Conservation (phyloP, 2,329 filamentous ascomycete species). For the Sporothrix mexicana region DNA sequence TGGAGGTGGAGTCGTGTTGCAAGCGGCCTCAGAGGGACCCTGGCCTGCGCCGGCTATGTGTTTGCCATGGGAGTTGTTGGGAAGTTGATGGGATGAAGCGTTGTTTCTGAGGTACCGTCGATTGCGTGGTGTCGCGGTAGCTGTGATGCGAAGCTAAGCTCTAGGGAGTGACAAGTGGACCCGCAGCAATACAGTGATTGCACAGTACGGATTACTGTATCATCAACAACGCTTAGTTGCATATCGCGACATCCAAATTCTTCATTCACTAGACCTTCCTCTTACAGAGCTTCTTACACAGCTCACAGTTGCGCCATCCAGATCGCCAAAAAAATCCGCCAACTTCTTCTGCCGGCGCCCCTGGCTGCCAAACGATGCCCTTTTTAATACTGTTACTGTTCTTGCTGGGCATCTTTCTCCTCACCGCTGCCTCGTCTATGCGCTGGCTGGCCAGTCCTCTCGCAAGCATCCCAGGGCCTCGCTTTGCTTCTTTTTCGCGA, state of each 20-base stretch:
- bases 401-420: not conserved
- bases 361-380: conserved; percentile 25
- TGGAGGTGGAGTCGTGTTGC: not conserved
- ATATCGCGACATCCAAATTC: not conserved
- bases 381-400: not conserved
- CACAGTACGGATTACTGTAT: conserved; percentile 16
- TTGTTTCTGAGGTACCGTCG: not conserved
- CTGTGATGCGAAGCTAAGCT: conserved; percentile 18
- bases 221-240: conserved; percentile 4
- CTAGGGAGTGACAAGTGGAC: not conserved
- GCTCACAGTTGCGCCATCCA: not conserved
- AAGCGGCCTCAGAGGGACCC: conserved; percentile 26
- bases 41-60: conserved; percentile 21
- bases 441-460: conserved; percentile 55
- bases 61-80: conserved; percentile 6
- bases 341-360: not conserved
- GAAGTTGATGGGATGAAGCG: not conserved
- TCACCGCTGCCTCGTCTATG: conserved; percentile 10
- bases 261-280: not conserved
- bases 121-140: conserved; percentile 5
- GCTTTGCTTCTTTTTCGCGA: conserved; percentile 53
- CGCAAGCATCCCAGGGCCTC: conserved; percentile 54
- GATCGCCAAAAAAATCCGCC: not conserved
- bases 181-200: not conserved
- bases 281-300: not conserved